Conservation (phyloP, 2,329 filamentous ascomycete genomes). For the Aurifilum marmelostoma region DNA sequence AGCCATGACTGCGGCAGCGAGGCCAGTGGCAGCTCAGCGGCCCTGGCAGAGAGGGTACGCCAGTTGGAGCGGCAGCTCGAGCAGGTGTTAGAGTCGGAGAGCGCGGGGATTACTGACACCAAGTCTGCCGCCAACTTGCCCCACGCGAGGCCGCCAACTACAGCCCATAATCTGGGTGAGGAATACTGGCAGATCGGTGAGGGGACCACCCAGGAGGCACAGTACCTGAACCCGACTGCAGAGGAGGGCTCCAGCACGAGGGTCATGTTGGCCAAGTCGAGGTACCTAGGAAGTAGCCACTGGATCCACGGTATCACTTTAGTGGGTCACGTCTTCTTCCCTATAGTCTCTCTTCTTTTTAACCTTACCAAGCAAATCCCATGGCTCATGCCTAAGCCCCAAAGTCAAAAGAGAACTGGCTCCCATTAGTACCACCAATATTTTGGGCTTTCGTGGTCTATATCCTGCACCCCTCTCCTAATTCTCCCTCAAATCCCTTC, state of each 20-base stretch:
- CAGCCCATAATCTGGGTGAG: slow-evolving; percentile 39
- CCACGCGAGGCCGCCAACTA: slow-evolving; percentile 49
- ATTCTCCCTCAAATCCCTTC: not conserved
- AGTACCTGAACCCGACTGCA: slow-evolving; percentile 22
- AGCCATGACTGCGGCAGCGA: slow-evolving; percentile 31
- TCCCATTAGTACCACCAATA: not conserved
- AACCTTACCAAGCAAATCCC: not conserved
- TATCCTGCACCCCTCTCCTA: not conserved
- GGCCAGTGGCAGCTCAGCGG: slow-evolving; percentile 38
- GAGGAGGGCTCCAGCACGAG: slow-evolving; percentile 36
- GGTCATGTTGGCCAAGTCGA: slow-evolving; percentile 55
- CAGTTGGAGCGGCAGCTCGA: slow-evolving; percentile 50
- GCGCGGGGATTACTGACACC: slow-evolving; percentile 23
- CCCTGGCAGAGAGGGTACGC: slow-evolving; percentile 44
- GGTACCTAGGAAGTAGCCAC: slow-evolving; percentile 60
- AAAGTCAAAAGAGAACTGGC: not conserved
- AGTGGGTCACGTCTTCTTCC: slow-evolving; percentile 39
- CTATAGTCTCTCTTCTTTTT: not conserved
- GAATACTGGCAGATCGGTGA: slow-evolving; percentile 25
- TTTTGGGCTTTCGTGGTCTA: not conserved
- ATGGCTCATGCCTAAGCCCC: not conserved
- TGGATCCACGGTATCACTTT: slow-evolving; percentile 55
- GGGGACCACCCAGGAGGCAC: not conserved
- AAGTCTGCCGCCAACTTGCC: slow-evolving; percentile 40
- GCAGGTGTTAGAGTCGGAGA: slow-evolving; percentile 29